Conservation (phyloP, 116 monocot species). For the Trichopus zeylanicus region DNA sequence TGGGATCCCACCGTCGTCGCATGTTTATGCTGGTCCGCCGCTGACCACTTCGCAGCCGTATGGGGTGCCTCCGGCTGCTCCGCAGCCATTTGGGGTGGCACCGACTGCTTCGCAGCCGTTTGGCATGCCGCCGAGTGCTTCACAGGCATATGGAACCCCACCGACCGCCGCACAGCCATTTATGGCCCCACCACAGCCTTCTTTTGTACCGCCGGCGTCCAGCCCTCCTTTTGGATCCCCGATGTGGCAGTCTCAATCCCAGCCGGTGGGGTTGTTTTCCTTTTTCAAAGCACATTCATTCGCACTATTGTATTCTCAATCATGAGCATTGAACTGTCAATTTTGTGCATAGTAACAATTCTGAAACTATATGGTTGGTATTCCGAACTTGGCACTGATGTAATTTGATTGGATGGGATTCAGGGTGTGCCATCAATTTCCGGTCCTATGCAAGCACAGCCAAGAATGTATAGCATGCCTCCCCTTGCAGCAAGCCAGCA, state of each 20-base stretch:
- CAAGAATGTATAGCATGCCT: slow-evolving; percentile 49
- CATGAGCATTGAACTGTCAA: no score
- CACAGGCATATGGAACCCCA: not conserved
- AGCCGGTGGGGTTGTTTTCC: slow-evolving; percentile 14
- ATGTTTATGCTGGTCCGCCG: slow-evolving; percentile 4
- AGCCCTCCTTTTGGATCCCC: slow-evolving; percentile 19
- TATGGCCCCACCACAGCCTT: slow-evolving; percentile 4
- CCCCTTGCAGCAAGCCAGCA: slow-evolving; percentile 16
- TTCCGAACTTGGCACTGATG: not conserved
- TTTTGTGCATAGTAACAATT: not conserved
- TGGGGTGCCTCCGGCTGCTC: not conserved
- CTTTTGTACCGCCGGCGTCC: not conserved
- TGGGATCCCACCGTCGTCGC: slow-evolving; percentile 7
- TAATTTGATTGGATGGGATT: not conserved
- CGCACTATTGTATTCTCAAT: no score
- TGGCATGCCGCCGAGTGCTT: no score
- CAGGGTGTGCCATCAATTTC: slow-evolving; percentile 43
- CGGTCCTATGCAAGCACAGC: slow-evolving; percentile 49
- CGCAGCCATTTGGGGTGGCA: no score
- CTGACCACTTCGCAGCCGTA: not conserved
- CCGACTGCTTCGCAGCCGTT: no score
- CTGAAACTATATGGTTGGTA: not conserved
- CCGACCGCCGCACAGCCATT: slow-evolving; percentile 2
- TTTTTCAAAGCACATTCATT: no score
- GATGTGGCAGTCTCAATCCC: slow-evolving; percentile 12